Percentiles rank a stretch among this genome's conserved stretches.
These are phyloP conservation scores for Davidsoniella neocaledoniae DNA, from an alignment of 2,329 filamentous ascomycete species.

Conservation along the genomic window DNA sequence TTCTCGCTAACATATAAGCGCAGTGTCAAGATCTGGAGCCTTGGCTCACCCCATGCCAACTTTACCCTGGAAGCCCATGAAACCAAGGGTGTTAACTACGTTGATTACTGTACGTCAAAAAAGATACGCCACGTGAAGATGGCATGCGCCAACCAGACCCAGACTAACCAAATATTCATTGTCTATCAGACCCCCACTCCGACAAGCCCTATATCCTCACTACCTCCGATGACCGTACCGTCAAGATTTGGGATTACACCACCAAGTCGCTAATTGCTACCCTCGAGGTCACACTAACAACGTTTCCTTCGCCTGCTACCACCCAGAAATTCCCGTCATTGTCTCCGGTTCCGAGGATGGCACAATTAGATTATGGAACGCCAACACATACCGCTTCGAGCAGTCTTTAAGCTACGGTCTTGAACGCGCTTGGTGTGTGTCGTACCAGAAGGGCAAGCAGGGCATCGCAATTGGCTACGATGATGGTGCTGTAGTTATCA, in stretches of 20 bases:
- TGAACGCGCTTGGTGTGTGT: slow-evolving; percentile 93
- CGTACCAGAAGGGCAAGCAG: slow-evolving; percentile 87
- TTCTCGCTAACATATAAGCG: neutral
- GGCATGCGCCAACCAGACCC: neutral
- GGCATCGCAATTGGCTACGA: slow-evolving; percentile 93
- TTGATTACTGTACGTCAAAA: slow-evolving; percentile 49
- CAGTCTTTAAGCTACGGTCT: slow-evolving; percentile 92
- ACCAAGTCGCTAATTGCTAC: slow-evolving; percentile 95
- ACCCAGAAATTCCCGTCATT: slow-evolving; percentile 90
- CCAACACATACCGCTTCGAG: slow-evolving; percentile 90
- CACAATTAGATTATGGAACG: slow-evolving; percentile 96
- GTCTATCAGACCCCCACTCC: slow-evolving; percentile 38
- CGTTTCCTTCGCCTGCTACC: slow-evolving; percentile 94
- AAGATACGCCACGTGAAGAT: neutral
- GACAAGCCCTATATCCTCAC: slow-evolving; percentile 81
- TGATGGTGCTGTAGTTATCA: slow-evolving; percentile 92
- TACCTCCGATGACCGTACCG: slow-evolving; percentile 87
- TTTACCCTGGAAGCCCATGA: slow-evolving; percentile 96
- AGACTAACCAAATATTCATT: no score
- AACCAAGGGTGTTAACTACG: slow-evolving; percentile 93
- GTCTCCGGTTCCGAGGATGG: slow-evolving; percentile 97
- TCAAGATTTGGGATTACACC: slow-evolving; percentile 98
- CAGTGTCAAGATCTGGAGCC: slow-evolving; percentile 94
- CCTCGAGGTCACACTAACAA: slow-evolving; percentile 92
- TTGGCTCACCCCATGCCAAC: slow-evolving; percentile 85